Percentiles rank a stretch among this genome's conserved stretches.
Conservation (phyloP, 345 rosid genomes). For the Corchorus capsularis region DNA sequence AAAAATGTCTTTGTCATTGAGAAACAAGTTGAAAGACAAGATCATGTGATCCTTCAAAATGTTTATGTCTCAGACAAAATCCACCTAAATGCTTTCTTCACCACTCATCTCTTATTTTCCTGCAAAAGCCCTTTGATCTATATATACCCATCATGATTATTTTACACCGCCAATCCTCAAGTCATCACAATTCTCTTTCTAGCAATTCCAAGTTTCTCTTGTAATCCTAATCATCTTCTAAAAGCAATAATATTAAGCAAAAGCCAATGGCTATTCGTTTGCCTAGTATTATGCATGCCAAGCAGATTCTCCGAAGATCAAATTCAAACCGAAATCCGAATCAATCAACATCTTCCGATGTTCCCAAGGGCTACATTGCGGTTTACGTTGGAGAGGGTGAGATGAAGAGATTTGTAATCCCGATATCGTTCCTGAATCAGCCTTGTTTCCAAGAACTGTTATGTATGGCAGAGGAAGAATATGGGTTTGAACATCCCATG, state of each 20-base stretch:
- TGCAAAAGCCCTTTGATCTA: not conserved
- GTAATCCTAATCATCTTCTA: not conserved
- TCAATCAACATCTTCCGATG: not conserved
- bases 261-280: not conserved
- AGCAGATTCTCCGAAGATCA: not conserved
- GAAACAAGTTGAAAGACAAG: not conserved
- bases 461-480: conserved; percentile 38
- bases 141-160: not conserved
- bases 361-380: not conserved
- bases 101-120: not conserved
- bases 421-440: conserved; percentile 31
- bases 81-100: not conserved
- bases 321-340: not conserved
- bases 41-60: not conserved
- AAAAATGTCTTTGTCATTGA: not conserved
- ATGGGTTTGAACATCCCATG: conserved; percentile 42
- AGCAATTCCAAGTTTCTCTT: not conserved
- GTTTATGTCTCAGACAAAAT: not conserved
- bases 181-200: not conserved
- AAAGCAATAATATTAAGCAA: not conserved
- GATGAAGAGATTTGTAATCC: conserved; percentile 41
- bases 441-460: conserved; percentile 38
- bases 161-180: not conserved
- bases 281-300: not conserved
- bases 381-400: conserved; percentile 27